Base-by-base conservation (phyloP, 2,329 filamentous ascomycete species). In the Pleochaeta shiraiana region DNA sequence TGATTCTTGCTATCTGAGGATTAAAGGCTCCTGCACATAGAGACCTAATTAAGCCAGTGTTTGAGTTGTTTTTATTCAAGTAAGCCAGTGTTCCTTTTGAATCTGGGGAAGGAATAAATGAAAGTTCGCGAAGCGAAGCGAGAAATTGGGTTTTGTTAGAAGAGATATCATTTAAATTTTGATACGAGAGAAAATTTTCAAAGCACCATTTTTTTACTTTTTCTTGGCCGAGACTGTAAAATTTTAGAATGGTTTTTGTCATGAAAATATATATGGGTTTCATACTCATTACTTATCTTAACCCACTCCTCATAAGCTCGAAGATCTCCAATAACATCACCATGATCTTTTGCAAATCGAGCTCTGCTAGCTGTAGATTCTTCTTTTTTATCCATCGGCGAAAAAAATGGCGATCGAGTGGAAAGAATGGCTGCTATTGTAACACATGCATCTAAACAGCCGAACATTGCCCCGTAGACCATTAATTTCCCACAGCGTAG, bases 391-490 rank as follows among this genome's bases (percentile, higher is more conserved):
- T 93, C 87, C 21, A 85, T 83, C 0, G 92, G 91, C 0, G 87
- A 87, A 3, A 95, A 75, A 72, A 98, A 98, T 0, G 93, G 92
- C 67, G 85, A 90, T 70, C 85, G 86, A 31, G 88, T 86, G 64
- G 90, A 96, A n/a, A 98, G 79, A 47, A 97, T 93, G 9, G 91
- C 87, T 1, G 93, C 89, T 67, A 97, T 91, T 2, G 87, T 90
- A 64, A 97, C 80, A 68, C 87, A 90, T 63, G 92, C 84, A 70
- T 95, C 90, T 6, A 97, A 80, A 71, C 92, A 97, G 37, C 88
- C 88, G 71, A 98, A 97, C 65, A 95, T 90, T 19, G 90, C 87
- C 5, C 93, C 93, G 71, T 95, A 95, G 3, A 98, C 88, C 80
- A 98, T 90, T 37, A 98, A 80, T 75, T 98, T 98, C 57, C 88